Evolutionary conservation across 2,329 filamentous ascomycete species (phyloP).

Genomic region (Sclerotinia glacialis): DNA sequence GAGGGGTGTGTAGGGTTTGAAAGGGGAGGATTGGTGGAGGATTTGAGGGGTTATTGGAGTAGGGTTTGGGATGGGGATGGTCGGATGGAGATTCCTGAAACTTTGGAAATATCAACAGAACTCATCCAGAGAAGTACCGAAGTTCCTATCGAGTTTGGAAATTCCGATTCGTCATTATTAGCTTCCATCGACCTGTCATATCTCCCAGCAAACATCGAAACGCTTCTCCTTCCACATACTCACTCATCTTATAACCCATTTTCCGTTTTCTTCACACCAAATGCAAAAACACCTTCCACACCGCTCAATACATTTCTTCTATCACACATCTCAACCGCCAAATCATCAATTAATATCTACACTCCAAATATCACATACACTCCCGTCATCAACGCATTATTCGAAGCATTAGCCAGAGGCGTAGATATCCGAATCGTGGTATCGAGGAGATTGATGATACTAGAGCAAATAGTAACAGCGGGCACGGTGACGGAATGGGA

Average conservation of each 20-base stretch:
- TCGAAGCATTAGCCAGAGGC: constrained; percentile 61
- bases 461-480: constrained; percentile 78
- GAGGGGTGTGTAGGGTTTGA: constrained; percentile 70
- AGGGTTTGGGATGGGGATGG: constrained; percentile 18
- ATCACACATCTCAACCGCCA: constrained; percentile 38
- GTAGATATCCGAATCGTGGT: constrained; percentile 68
- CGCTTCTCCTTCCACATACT: constrained; percentile 26
- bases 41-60: constrained; percentile 29
- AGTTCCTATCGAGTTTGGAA: constrained; percentile 60
- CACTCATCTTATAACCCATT: constrained; percentile 19
- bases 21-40: constrained; percentile 55
- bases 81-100: constrained; percentile 6
- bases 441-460: constrained; percentile 66
- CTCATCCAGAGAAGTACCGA: constrained; percentile 49
- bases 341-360: constrained; percentile 63
- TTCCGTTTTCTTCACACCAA: constrained; percentile 46
- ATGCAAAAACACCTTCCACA: constrained; percentile 66
- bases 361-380: constrained; percentile 75
- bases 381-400: constrained; percentile 59
- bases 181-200: constrained; percentile 21
- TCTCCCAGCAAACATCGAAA: background rate
- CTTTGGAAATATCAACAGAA: background rate
- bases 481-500: constrained; percentile 70
- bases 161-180: constrained; percentile 48
- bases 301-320: constrained; percentile 45